Evolutionary conservation across 179 eudicot species (phyloP).

Genomic region (Silene vulgaris): DNA sequence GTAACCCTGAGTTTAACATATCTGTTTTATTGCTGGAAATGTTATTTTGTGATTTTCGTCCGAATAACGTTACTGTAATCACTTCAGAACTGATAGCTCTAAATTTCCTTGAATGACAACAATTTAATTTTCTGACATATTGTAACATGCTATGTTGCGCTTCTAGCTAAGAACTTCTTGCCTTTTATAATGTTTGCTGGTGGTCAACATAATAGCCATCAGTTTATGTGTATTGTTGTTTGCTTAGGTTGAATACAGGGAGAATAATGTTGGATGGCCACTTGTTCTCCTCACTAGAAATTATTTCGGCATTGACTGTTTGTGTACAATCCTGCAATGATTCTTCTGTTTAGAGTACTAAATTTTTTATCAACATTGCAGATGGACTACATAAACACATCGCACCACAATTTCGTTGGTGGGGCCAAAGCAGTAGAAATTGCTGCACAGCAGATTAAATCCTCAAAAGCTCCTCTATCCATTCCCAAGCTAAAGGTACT

Average conservation of each 20-base stretch:
- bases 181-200: not conserved
- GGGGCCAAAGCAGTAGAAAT: slow-evolving; percentile 80
- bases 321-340: not conserved
- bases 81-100: not conserved
- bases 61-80: not conserved
- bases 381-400: slow-evolving; percentile 98
- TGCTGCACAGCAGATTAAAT: slow-evolving; percentile 60
- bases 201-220: not conserved
- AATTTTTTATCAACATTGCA: slow-evolving; percentile 27
- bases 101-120: not conserved
- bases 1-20: not conserved
- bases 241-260: not conserved
- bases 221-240: not conserved
- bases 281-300: not conserved
- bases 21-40: not conserved
- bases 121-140: not conserved
- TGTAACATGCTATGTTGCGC: slow-evolving; percentile 13
- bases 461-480: slow-evolving; percentile 40
- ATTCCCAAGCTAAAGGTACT: slow-evolving; percentile 56
- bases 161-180: not conserved
- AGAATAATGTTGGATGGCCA: slow-evolving; percentile 1
- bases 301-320: not conserved
- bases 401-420: slow-evolving; percentile 86
- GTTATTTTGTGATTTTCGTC: not conserved
- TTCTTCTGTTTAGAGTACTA: slow-evolving; percentile 16